Conservation (phyloP, 192 early-diverging fungal species). For the Allomyces macrogynus region DNA sequence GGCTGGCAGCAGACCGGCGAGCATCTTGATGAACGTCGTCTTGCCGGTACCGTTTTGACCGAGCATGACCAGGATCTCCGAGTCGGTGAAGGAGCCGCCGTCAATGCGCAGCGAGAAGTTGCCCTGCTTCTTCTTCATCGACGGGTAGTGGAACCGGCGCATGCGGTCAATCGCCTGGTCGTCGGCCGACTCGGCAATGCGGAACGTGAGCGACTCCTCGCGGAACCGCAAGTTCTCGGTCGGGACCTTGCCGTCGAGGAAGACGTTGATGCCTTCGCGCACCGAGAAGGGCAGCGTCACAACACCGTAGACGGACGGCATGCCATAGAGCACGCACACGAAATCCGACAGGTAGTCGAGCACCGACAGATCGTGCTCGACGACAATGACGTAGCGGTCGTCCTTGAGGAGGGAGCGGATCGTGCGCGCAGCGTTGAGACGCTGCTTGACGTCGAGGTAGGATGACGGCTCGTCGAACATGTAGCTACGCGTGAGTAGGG, state of each 20-base stretch:
- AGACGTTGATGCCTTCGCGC: constrained; percentile 96
- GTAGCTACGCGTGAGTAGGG: constrained; percentile 30
- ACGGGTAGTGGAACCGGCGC: constrained; percentile 65
- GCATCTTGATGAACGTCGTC: constrained; percentile 87
- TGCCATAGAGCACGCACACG: constrained; percentile 95
- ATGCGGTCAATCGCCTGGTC: constrained; percentile 44
- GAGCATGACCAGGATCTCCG: constrained; percentile 93
- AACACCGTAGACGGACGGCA: constrained; percentile 88
- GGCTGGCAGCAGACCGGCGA: constrained; percentile 61
- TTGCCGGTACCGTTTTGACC: constrained; percentile 97
- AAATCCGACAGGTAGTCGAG: constrained; percentile 96
- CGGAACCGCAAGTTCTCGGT: constrained; percentile 98
- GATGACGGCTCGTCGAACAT: constrained; percentile 99
- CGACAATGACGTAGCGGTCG: constrained; percentile 72
- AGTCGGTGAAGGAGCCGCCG: constrained; percentile 77
- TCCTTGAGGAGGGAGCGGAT: constrained; percentile 64
- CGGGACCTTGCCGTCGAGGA: constrained; percentile 88
- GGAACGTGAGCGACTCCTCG: constrained; percentile 83
- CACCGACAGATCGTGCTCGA: constrained; percentile 97
- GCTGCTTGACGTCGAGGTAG: constrained; percentile 96
- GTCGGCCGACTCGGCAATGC: constrained; percentile 72
- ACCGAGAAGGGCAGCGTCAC: constrained; percentile 93
- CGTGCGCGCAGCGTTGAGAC: constrained; percentile 83
- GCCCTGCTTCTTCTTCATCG: constrained; percentile 69
- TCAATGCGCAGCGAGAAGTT: constrained; percentile 65